Percentiles rank a stretch among this genome's conserved stretches.
These are phyloP conservation scores for Apiospora aurea DNA, from an alignment of 2,329 filamentous ascomycete genomes.

Conservation along the genomic window DNA sequence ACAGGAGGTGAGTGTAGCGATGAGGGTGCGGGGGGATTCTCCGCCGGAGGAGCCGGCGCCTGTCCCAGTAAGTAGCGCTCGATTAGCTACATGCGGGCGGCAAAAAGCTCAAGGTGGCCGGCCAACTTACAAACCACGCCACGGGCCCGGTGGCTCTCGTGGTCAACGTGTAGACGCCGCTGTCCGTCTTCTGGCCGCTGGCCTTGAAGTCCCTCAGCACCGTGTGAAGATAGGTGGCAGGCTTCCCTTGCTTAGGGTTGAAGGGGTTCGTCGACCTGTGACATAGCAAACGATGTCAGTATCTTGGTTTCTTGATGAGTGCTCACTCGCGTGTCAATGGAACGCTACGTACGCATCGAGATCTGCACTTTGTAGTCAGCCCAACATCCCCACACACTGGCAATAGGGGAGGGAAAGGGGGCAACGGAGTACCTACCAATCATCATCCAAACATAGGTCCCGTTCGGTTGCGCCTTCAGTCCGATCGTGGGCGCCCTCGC, in stretches of 20 bases:
- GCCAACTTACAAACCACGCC: constrained; percentile 34
- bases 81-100: not conserved
- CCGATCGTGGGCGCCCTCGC: constrained; percentile 40
- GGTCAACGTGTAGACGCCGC: constrained; percentile 34
- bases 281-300: not conserved
- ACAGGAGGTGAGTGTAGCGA: constrained; percentile 48
- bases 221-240: constrained; percentile 40
- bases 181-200: constrained; percentile 31
- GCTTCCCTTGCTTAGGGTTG: constrained; percentile 37
- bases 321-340: not conserved
- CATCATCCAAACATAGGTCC: constrained; percentile 40
- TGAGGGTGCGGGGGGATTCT: constrained; percentile 46
- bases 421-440: constrained; percentile 36
- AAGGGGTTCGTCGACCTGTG: constrained; percentile 39
- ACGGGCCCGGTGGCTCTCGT: constrained; percentile 36
- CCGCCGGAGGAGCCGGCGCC: constrained; percentile 42
- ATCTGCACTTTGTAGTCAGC: constrained; percentile 29
- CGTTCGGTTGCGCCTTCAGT: constrained; percentile 33
- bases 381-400: not conserved
- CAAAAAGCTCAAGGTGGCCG: not conserved
- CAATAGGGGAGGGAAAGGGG: not conserved
- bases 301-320: no score
- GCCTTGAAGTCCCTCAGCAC: constrained; percentile 42
- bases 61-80: not conserved
- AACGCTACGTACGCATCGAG: constrained; percentile 37